Percentiles rank a stretch among this genome's conserved stretches.
Conservation (phyloP, 2,329 filamentous ascomycete species). For the Diaporthe longicolla region DNA sequence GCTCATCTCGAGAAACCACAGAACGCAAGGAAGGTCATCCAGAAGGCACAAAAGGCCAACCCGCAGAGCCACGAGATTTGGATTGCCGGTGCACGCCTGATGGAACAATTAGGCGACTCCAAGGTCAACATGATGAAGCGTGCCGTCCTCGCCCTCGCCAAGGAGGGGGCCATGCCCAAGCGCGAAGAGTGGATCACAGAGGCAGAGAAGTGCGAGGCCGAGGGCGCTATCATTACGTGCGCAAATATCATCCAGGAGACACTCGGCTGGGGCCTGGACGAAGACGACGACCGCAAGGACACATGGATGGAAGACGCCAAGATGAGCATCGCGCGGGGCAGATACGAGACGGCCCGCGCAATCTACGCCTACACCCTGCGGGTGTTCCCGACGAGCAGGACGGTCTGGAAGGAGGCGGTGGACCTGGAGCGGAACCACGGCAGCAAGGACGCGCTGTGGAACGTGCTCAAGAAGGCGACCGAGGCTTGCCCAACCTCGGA, state of each 20-base stretch:
- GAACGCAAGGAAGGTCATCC: constrained; percentile 94
- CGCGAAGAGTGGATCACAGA: constrained; percentile 97
- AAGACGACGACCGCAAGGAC: constrained; percentile 96
- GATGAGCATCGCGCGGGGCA: constrained; percentile 82
- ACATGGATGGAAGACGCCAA: constrained; percentile 96
- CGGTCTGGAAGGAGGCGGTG: constrained; percentile 90
- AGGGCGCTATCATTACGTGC: constrained; percentile 89
- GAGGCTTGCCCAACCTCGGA: constrained; percentile 94
- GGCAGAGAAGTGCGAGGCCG: constrained; percentile 94
- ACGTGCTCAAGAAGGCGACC: constrained; percentile 91
- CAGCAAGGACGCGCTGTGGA: constrained; percentile 84
- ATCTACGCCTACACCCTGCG: constrained; percentile 94
- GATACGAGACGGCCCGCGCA: constrained; percentile 90
- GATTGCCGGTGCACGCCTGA: constrained; percentile 92
- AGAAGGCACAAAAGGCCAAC: constrained; percentile 92
- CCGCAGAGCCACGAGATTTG: constrained; percentile 96
- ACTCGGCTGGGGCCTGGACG: constrained; percentile 91
- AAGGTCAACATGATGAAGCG: constrained; percentile 96
- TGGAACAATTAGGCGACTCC: constrained; percentile 86
- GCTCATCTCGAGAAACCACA: constrained; percentile 90
- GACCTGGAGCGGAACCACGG: constrained; percentile 94
- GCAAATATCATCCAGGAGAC: constrained; percentile 93
- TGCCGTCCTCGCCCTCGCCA: constrained; percentile 88
- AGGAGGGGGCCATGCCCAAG: constrained; percentile 96
- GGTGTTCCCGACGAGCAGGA: constrained; percentile 89